Conservation (phyloP, 805 yeast species). For the Pichia phayaonensis region DNA sequence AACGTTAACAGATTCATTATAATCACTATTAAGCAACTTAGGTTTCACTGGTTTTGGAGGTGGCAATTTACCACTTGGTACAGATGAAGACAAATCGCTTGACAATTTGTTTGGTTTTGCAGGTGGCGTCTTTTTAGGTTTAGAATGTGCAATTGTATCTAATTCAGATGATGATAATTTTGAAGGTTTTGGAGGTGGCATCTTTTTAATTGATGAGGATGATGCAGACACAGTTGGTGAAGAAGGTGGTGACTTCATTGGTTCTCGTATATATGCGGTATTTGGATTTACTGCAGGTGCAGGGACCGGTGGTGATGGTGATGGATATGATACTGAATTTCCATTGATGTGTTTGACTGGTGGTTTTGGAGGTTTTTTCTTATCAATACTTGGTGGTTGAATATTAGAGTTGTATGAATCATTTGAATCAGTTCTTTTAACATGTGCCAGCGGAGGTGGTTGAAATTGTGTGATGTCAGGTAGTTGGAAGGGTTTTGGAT, state of each 20-base stretch:
- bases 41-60: slow-evolving; percentile 6
- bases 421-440: neutral
- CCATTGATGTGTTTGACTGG: slow-evolving; percentile 1
- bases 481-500: slow-evolving; percentile 17
- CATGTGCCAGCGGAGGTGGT: slow-evolving; percentile 22
- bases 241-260: slow-evolving; percentile 3
- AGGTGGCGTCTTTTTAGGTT: slow-evolving; percentile 13
- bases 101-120: slow-evolving; percentile 8
- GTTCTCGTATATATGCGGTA: slow-evolving; percentile 2
- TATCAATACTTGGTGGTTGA: neutral
- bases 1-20: neutral
- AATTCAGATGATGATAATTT: neutral
- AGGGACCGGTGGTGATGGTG: slow-evolving; percentile 9
- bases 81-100: neutral
- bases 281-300: neutral
- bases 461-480: slow-evolving; percentile 23
- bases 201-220: neutral
- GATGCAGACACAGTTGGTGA: neutral
- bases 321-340: neutral
- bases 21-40: neutral
- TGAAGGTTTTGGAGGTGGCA: slow-evolving; percentile 8
- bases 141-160: neutral
- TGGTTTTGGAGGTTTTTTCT: neutral
- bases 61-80: neutral
- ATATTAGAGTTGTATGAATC: neutral